Percentiles rank a stretch among this genome's conserved stretches.
Conservation (phyloP, 2,329 filamentous ascomycete species). For the Ustilaginoidea virens region DNA sequence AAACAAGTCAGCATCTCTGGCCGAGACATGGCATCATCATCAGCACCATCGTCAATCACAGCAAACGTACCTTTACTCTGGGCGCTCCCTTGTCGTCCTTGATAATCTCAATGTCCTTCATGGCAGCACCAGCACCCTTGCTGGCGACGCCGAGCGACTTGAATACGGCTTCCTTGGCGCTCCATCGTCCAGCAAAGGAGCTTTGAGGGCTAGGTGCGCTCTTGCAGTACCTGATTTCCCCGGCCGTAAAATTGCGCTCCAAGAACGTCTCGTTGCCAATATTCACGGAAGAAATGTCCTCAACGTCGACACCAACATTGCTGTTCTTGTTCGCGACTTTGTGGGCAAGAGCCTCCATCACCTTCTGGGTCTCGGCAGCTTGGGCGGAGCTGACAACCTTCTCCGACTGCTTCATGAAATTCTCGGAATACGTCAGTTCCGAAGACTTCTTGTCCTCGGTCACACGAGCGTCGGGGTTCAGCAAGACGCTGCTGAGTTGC, state of each 20-base stretch:
- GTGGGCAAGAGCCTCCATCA: conserved; percentile 64
- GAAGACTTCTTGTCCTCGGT: conserved; percentile 73
- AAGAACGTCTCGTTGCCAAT: conserved; percentile 90
- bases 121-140: conserved; percentile 72
- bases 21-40: too few relatives aligned
- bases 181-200: conserved; percentile 91
- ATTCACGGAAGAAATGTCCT: conserved; percentile 76
- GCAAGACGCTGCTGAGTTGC: conserved; percentile 73
- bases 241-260: conserved; percentile 79
- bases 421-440: conserved; percentile 55
- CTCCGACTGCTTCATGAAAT: conserved; percentile 51
- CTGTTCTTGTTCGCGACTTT: conserved; percentile 41
- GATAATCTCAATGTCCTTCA: conserved; percentile 90
- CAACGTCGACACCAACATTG: conserved; percentile 87
- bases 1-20: conserved; percentile 19
- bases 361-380: conserved; percentile 50
- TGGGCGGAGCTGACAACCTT: conserved; percentile 34
- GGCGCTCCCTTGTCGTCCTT: conserved; percentile 72
- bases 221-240: conserved; percentile 76
- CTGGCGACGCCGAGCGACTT: conserved; percentile 83
- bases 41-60: too few relatives aligned
- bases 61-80: conserved; percentile 69
- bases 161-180: conserved; percentile 96
- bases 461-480: conserved; percentile 87
- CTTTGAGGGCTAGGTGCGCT: conserved; percentile 67